Evolutionary conservation across 1,284 basidiomycete species (phyloP).

Genomic region (Rhodofomes roseus): DNA sequence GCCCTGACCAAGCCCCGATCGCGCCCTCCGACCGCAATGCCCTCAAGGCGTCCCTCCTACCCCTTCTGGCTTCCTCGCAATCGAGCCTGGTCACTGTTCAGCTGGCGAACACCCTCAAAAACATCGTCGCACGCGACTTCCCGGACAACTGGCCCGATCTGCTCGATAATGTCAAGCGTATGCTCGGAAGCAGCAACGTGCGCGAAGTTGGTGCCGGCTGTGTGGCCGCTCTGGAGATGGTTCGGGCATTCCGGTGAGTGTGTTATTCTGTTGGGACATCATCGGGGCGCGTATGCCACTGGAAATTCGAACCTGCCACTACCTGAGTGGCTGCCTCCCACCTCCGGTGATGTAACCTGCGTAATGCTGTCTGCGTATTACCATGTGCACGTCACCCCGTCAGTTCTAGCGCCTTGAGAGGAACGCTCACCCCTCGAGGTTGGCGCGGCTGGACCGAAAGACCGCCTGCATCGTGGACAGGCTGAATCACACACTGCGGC

Average conservation of each 20-base stretch:
- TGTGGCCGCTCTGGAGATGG: conserved; percentile 68
- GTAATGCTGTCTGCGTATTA: background rate
- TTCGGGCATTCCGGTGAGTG: conserved; percentile 64
- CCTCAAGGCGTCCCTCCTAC: conserved; percentile 63
- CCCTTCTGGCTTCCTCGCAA: conserved; percentile 63
- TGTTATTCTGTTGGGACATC: background rate
- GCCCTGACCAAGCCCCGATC: conserved; percentile 60
- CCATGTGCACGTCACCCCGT: background rate
- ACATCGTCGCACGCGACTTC: conserved; percentile 69
- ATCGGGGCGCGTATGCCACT: background rate
- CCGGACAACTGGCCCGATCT: conserved; percentile 72
- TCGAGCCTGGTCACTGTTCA: conserved; percentile 71
- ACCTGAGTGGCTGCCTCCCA: background rate
- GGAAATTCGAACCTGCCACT: background rate
- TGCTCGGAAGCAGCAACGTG: conserved; percentile 62
- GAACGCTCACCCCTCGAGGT: background rate
- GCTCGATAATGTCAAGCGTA: conserved; percentile 54
- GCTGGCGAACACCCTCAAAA: conserved; percentile 68
- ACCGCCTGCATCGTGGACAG: background rate
- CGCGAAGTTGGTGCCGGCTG: conserved; percentile 77
- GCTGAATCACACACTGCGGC: background rate
- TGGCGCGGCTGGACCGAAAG: background rate
- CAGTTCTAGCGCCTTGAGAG: background rate
- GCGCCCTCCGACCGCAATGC: conserved; percentile 62
- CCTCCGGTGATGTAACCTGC: background rate